phyloP scores from a whole-genome alignment of 768 basidiomycete species.

The Infundibulicybe gibba region DNA sequence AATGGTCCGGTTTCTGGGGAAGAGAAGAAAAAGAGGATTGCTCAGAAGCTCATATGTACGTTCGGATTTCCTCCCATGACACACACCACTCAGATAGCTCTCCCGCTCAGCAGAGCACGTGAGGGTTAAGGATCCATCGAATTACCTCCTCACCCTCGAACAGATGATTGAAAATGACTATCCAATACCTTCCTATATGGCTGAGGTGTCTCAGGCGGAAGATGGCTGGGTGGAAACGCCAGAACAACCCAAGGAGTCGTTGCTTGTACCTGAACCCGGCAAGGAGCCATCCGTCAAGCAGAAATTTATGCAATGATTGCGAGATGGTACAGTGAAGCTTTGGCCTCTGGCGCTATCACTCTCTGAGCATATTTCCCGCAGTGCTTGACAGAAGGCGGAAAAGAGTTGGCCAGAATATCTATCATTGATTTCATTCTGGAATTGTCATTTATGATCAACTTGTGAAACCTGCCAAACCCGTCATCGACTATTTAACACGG shows the following conservation, averaged over 20 bases:
- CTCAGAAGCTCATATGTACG: constrained; percentile 34
- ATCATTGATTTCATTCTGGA: constrained; percentile 75
- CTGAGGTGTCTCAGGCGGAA: constrained; percentile 61
- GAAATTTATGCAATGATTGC: constrained; percentile 88
- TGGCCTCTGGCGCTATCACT: not conserved
- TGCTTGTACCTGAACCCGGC: constrained; percentile 21
- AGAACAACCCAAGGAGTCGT: constrained; percentile 26
- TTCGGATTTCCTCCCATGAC: not conserved
- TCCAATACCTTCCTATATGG: constrained; percentile 81
- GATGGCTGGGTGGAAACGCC: constrained; percentile 85
- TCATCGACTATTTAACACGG: constrained; percentile 92
- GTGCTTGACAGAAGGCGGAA: constrained; percentile 89
- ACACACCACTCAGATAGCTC: not conserved
- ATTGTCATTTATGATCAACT: constrained; percentile 83
- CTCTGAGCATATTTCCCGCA: constrained; percentile 21
- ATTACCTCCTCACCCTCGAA: constrained; percentile 72
- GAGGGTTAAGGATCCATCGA: constrained; percentile 60
- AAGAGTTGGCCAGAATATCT: constrained; percentile 83
- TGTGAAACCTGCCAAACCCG: constrained; percentile 82
- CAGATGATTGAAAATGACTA: constrained; percentile 97
- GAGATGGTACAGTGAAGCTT: constrained; percentile 74
- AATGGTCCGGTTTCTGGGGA: constrained; percentile 74
- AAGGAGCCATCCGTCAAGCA: constrained; percentile 26
- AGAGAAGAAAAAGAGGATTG: constrained; percentile 69
- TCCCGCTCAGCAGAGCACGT: constrained; percentile 48